Conservation (phyloP, 305 asterid species). For the Plantago lanceolata region DNA sequence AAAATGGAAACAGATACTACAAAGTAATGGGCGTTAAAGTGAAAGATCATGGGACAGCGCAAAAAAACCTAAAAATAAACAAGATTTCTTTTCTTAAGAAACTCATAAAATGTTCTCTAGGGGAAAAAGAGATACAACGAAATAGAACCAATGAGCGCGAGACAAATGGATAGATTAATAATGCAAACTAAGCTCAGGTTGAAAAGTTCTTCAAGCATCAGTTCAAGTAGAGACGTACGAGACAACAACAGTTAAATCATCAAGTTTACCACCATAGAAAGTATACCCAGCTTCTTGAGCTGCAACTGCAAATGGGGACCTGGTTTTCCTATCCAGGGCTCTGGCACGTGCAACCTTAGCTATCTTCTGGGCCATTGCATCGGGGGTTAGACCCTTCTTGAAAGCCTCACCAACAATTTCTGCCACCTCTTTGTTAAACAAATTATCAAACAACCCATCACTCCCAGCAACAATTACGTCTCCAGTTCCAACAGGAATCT, state of each 20-base stretch:
- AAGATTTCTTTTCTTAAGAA: background rate
- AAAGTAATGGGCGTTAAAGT: background rate
- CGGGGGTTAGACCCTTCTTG: constrained; percentile 45
- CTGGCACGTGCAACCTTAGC: constrained; percentile 55
- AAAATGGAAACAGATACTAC: background rate
- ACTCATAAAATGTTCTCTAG: background rate
- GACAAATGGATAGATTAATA: constrained; percentile 4
- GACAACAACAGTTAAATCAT: constrained; percentile 75
- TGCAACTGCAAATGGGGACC: constrained; percentile 61
- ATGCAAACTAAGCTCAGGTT: background rate
- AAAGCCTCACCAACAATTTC: constrained; percentile 50
- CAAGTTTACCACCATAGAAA: constrained; percentile 75
- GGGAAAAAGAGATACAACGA: constrained; percentile 6
- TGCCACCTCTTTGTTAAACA: constrained; percentile 53
- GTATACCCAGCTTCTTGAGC: constrained; percentile 64
- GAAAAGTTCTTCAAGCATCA: constrained; percentile 8
- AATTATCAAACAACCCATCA: constrained; percentile 80
- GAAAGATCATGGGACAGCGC: background rate
- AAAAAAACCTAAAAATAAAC: background rate
- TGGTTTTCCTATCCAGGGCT: constrained; percentile 49
- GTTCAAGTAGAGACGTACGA: constrained; percentile 41
- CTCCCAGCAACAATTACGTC: constrained; percentile 80
- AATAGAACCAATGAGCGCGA: background rate
- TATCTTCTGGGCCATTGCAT: constrained; percentile 52
- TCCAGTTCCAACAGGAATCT: constrained; percentile 57